Base-by-base conservation (phyloP, 1,284 basidiomycete species). In the Tilletia indica region DNA sequence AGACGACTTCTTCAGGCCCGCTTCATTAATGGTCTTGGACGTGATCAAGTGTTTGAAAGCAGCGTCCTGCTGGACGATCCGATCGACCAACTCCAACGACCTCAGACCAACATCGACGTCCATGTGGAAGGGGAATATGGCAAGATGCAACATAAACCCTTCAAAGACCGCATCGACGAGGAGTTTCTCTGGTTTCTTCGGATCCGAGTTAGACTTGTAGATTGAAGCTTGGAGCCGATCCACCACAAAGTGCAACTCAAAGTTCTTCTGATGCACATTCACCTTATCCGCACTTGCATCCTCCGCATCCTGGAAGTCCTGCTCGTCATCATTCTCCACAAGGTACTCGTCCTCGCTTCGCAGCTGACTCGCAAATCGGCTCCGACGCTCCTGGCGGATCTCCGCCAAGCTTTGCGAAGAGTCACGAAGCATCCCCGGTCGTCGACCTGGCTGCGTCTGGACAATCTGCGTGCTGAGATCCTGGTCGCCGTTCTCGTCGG, bases 191-290 rank as follows among this genome's bases (percentile, higher is more conserved):
- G 86, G 82, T 38, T 89, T 89, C 68, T 89, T 87, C 0, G 79
- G 77, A 47, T 86, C 83, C 54, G 79, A 70, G 31, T 86, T 86
- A 2, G 90, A 89, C 75, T 92, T 93, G 80, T 89, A 94, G 69
- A 99, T 87, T 3, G 91, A 90, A 0, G 91, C 93, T 70, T 91
- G 89, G n/a, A 99, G 87, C 70, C 89, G 89, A 71, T 94, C 93
- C 49, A 99, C 97, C 48, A 90, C 87, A 85, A 99, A 98, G 68
- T 91, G 87, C 75, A 99, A 87, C 85, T 97, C 93, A 77, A 99
- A 93, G 0, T 89, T 88, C 80, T 92, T 91, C 82, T 98, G 97
- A 76, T 89, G 90, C 51, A 92, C 84, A 74, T 90, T 90, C 71
- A 78, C 73, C 70, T 73, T 74, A 54, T 83, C 82, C 39, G 77